A percentile compares a stretch with the other conserved stretches of the same genome.
phyloP scores from a whole-genome alignment of 768 basidiomycete species.

The Tricholoma matsutake region DNA sequence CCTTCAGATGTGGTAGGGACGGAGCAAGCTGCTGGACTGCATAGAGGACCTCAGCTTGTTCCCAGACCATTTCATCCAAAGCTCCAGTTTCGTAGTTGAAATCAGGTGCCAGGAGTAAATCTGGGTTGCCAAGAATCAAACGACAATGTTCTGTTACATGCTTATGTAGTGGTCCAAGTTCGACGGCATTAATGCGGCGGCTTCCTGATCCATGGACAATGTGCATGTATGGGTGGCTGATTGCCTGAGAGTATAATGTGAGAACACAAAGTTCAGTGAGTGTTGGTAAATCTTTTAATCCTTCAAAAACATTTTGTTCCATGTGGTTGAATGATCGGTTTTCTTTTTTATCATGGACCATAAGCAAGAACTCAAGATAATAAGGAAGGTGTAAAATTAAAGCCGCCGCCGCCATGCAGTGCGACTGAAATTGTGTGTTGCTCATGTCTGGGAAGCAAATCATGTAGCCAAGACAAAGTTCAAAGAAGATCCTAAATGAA shows the following conservation, averaged over 20 bases:
- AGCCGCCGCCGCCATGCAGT: no score
- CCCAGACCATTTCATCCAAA: constrained; percentile 23
- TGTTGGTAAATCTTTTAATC: not conserved
- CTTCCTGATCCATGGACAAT: not conserved
- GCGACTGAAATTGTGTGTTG: no score
- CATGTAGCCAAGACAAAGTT: no score
- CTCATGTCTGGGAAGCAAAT: no score
- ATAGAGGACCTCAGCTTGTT: constrained; percentile 17
- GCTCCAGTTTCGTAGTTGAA: constrained; percentile 7
- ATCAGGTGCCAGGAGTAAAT: constrained; percentile 16
- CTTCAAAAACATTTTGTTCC: no score
- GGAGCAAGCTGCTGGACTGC: constrained; percentile 7
- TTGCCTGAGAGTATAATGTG: not conserved
- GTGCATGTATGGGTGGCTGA: not conserved
- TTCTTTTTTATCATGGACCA: no score
- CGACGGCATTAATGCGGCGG: constrained; percentile 19
- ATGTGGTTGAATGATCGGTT: no score
- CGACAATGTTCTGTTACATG: constrained; percentile 13
- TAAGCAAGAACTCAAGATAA: no score
- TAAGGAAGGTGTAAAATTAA: no score
- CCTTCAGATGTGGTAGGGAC: constrained; percentile 15
- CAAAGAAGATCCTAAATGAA: no score
- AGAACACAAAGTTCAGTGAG: not conserved
- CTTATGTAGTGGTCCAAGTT: constrained; percentile 22
- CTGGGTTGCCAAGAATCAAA: constrained; percentile 17